phyloP scores from a whole-genome alignment of 2,329 filamentous ascomycete species.

The Claviceps purpurea region DNA sequence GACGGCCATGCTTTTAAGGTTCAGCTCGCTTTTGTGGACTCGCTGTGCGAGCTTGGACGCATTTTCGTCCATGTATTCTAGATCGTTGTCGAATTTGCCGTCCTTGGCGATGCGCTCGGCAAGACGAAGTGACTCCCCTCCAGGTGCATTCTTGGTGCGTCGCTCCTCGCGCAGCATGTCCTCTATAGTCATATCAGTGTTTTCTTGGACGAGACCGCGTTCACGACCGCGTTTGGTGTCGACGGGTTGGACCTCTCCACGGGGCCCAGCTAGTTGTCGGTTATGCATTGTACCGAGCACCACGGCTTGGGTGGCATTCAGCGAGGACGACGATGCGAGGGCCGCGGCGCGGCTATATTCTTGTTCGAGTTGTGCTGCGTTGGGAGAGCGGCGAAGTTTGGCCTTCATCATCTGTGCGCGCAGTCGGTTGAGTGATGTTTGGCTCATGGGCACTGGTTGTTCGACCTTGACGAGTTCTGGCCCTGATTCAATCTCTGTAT shows the following conservation, averaged over 20 bases:
- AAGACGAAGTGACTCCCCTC: constrained; percentile 68
- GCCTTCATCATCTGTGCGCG: constrained; percentile 95
- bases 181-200: constrained; percentile 89
- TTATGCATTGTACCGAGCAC: constrained; percentile 82
- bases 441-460: constrained; percentile 45
- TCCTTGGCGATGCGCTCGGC: constrained; percentile 94
- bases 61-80: constrained; percentile 97
- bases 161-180: constrained; percentile 96
- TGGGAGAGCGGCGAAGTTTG: constrained; percentile 64
- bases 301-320: constrained; percentile 46
- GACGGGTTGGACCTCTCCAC: constrained; percentile 62
- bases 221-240: constrained; percentile 72
- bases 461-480: constrained; percentile 48
- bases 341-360: constrained; percentile 68
- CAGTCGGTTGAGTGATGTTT: constrained; percentile 73
- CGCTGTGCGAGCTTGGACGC: constrained; percentile 76
- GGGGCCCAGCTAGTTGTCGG: constrained; percentile 65
- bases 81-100: constrained; percentile 74
- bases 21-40: constrained; percentile 76
- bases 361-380: constrained; percentile 63
- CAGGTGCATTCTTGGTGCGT: constrained; percentile 62
- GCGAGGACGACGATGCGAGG: constrained; percentile 26
- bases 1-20: constrained; percentile 78
- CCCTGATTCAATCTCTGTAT: constrained; percentile 16
- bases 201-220: constrained; percentile 73